Evolutionary conservation across 2,329 filamentous ascomycete species (phyloP).

Genomic region (Fusarium musae): DNA sequence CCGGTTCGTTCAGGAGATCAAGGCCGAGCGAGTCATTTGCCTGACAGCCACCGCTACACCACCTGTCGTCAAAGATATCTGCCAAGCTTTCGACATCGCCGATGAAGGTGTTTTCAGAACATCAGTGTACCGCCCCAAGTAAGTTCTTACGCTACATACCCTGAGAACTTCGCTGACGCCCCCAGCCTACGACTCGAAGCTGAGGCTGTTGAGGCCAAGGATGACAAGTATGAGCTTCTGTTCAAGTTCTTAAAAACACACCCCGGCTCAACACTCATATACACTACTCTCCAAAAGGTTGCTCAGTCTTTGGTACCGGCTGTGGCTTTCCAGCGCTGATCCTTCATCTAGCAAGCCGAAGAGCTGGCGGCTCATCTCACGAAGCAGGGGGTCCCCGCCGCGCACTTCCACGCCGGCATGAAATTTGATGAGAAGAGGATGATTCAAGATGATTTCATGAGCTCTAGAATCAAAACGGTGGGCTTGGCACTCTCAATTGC

Average conservation of each 20-base stretch:
- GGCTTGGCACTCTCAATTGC: background rate
- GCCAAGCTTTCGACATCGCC: slow-evolving; percentile 61
- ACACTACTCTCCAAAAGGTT: slow-evolving; percentile 66
- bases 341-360: slow-evolving; percentile 55
- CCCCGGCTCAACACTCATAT: slow-evolving; percentile 67
- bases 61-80: slow-evolving; percentile 65
- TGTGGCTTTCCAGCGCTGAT: slow-evolving; percentile 8
- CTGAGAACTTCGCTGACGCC: background rate
- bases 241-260: slow-evolving; percentile 61
- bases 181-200: slow-evolving; percentile 63
- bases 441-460: slow-evolving; percentile 65
- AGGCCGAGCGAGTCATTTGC: slow-evolving; percentile 68
- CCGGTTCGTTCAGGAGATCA: slow-evolving; percentile 64
- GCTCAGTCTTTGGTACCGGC: background rate
- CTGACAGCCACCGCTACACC: slow-evolving; percentile 70
- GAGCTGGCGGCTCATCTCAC: slow-evolving; percentile 53
- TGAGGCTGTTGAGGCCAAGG: slow-evolving; percentile 53
- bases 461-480: slow-evolving; percentile 52
- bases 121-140: slow-evolving; percentile 68
- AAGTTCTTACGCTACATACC: rapidly evolving
- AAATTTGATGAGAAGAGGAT: slow-evolving; percentile 55
- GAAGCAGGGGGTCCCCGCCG: slow-evolving; percentile 53
- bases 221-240: slow-evolving; percentile 58
- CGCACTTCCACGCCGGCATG: slow-evolving; percentile 64
- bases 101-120: slow-evolving; percentile 64